Percentiles rank a stretch among this genome's conserved stretches.
phyloP scores from a whole-genome alignment of 495 filamentous ascomycete species.

The Penicillium alfredii region DNA sequence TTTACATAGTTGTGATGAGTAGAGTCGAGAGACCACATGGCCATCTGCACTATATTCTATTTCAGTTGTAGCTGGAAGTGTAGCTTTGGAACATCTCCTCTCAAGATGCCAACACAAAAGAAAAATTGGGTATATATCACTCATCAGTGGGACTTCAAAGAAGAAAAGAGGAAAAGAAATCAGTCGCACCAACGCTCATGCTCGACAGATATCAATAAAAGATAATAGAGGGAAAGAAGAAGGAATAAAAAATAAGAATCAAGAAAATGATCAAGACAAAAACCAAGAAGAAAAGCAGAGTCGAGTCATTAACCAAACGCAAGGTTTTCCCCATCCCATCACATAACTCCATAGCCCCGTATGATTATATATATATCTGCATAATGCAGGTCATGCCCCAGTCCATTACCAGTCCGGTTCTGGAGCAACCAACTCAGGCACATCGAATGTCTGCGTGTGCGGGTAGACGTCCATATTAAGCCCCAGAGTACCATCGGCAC shows the following conservation, averaged over 20 bases:
- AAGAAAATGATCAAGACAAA: not conserved
- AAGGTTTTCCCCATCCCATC: too few species aligned
- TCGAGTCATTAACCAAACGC: too few species aligned
- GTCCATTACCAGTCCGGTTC: constrained; percentile 33
- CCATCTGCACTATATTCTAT: too few species aligned
- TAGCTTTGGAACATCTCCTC: too few species aligned
- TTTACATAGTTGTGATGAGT: too few species aligned
- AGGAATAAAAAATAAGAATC: constrained; percentile 2
- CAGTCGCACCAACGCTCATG: constrained; percentile 17
- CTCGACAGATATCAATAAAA: too few species aligned
- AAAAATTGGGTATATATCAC: not conserved
- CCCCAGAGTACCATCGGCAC: constrained; percentile 20
- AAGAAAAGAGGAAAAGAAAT: not conserved
- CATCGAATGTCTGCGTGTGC: constrained; percentile 28
- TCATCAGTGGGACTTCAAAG: not conserved
- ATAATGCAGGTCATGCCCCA: constrained; percentile 21
- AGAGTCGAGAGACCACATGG: too few species aligned
- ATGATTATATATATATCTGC: constrained; percentile 1
- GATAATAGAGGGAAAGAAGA: constrained; percentile 1
- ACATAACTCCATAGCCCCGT: not conserved
- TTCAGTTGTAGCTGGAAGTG: too few species aligned
- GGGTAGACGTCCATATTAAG: constrained; percentile 33
- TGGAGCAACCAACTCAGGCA: constrained; percentile 22
- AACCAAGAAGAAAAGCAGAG: too few species aligned
- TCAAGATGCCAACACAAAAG: not conserved